A percentile compares a stretch with the other conserved stretches of the same genome.
Evolutionary conservation across 306 rosid genomes (phyloP).

Genomic region (Cicer pinnatifidum): DNA sequence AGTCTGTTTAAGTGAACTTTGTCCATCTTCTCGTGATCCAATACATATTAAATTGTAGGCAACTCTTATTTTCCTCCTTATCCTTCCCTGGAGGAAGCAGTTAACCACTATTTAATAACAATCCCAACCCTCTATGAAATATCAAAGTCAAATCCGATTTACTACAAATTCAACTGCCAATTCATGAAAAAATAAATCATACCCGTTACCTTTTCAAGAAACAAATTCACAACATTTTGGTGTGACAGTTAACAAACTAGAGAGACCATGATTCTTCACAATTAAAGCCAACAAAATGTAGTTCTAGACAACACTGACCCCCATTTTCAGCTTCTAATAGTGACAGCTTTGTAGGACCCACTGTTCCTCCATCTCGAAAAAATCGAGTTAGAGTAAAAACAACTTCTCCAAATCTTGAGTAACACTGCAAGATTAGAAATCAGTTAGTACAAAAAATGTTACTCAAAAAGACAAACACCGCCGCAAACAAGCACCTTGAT

Average conservation of each 20-base stretch:
- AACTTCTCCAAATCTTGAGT: constrained; percentile 84
- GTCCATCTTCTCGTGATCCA: constrained; percentile 21
- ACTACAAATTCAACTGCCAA: constrained; percentile 25
- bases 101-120: constrained; percentile 1
- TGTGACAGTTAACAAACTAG: background rate
- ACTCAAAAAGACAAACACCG: constrained; percentile 32
- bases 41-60: constrained; percentile 3
- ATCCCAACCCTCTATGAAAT: constrained; percentile 13
- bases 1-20: constrained; percentile 16
- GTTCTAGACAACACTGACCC: constrained; percentile 56
- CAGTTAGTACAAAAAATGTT: constrained; percentile 42
- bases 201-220: background rate
- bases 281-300: constrained; percentile 21
- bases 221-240: constrained; percentile 10
- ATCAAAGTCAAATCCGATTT: constrained; percentile 22
- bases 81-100: constrained; percentile 3
- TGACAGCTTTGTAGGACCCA: constrained; percentile 61
- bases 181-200: background rate
- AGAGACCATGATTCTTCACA: constrained; percentile 20
- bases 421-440: constrained; percentile 60
- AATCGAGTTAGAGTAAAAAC: constrained; percentile 83
- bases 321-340: constrained; percentile 53
- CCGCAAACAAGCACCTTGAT: constrained; percentile 63
- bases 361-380: constrained; percentile 72
- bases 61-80: constrained; percentile 5